phyloP scores from a whole-genome alignment of 305 asterid genomes.

The Fraxinus greggii region DNA sequence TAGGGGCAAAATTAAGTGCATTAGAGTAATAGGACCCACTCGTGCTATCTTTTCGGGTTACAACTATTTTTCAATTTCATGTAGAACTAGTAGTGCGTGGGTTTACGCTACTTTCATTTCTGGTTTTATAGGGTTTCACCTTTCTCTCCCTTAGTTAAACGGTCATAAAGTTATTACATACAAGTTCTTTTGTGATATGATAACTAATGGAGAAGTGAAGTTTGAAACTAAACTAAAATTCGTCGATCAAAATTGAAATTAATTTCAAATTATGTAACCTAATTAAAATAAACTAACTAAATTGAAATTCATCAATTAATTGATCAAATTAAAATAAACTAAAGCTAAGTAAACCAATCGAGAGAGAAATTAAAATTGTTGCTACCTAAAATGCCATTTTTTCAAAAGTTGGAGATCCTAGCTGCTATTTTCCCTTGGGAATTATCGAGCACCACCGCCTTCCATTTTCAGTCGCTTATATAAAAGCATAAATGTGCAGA shows the following conservation, averaged over 20 bases:
- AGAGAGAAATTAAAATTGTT: neutral
- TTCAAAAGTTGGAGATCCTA: neutral
- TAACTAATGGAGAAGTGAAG: neutral
- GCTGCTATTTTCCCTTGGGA: neutral
- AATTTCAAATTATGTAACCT: neutral
- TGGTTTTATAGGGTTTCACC: neutral
- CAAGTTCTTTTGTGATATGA: neutral
- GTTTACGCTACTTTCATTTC: neutral
- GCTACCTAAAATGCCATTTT: neutral
- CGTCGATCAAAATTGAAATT: too few species aligned
- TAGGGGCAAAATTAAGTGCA: neutral
- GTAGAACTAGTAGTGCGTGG: neutral
- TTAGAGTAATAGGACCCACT: neutral
- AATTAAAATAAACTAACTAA: too few species aligned
- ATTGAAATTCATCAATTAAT: neutral
- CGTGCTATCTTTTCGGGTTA: neutral
- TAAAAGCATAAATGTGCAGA: neutral
- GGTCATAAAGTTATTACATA: neutral
- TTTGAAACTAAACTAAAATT: neutral
- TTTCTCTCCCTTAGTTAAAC: neutral
- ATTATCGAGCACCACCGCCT: neutral
- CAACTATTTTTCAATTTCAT: neutral
- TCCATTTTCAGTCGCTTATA: neutral
- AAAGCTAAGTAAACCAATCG: neutral
- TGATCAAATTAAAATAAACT: neutral